Base-by-base conservation (phyloP, 257 asterid genomes). In the Salvia miltiorrhiza region DNA sequence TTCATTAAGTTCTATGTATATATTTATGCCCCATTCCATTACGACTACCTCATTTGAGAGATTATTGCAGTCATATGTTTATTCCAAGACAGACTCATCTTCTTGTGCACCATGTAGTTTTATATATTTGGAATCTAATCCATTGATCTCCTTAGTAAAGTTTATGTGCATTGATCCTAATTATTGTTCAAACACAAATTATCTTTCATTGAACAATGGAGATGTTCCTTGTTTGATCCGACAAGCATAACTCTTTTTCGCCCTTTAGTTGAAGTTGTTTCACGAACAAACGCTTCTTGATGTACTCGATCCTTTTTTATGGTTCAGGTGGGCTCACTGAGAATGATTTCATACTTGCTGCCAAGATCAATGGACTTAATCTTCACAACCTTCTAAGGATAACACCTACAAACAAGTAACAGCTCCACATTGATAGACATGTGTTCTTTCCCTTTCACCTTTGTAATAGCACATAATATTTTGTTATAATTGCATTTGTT, bases 271-370 rank as follows among this genome's bases (percentile, higher is more conserved):
- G 21, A 26, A 14, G 56, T 17, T 41, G 41, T 9, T 55, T 16
- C 8, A 17, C 20, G 2, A 16, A 9, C 58, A 24, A 4, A 16
- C 48, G 13, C 4, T 7, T 57, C n/a, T 19, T 47, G 4, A 13
- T 55, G 37, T 63, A 17, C 20, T 2, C 50, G 4, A 71, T 60
- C 48, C 26, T 54, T 32, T 57, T 67, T 71, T 0, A 12, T 65
- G 73, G 32, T 77, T 81, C 74, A 93, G 98, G 94, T 72, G 99
- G 99, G 32, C 85, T 93, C 16, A 90, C 97, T 7, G 97, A 93
- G 83, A 93, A 93, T 79, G 98, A 90, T 77, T 93, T 90, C 84
- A 86, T 93, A 59, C 96, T 93, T 48, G 98, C 98, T 66, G 88
- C 92, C 41, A 93, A 93, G 89, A 87, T 93, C 52, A 77, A 52